These are phyloP conservation scores for Daldinia bambusicola DNA, from an alignment of 495 filamentous ascomycete genomes.

Conservation along the genomic window DNA sequence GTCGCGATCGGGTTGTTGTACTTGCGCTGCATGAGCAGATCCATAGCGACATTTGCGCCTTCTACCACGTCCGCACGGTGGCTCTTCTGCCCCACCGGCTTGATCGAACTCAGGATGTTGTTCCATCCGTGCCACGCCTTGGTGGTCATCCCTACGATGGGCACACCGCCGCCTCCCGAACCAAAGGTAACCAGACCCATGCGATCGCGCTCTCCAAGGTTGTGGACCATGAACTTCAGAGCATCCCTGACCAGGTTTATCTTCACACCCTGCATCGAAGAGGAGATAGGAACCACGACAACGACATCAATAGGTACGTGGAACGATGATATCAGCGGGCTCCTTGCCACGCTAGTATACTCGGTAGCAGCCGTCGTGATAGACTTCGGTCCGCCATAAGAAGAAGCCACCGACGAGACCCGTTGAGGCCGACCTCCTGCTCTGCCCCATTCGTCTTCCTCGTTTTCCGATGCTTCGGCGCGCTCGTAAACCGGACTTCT, in stretches of 20 bases:
- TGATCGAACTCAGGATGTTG: constrained; percentile 86
- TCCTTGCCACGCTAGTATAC: constrained; percentile 73
- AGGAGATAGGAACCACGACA: constrained; percentile 95
- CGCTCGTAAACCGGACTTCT: constrained; percentile 72
- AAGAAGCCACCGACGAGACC: constrained; percentile 83
- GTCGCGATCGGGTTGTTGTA: constrained; percentile 95
- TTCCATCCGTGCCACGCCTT: constrained; percentile 94
- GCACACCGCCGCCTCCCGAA: constrained; percentile 90
- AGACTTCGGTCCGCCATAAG: constrained; percentile 84
- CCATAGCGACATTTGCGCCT: constrained; percentile 98
- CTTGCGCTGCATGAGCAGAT: constrained; percentile 97
- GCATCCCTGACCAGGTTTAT: constrained; percentile 95
- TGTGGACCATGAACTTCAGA: constrained; percentile 90
- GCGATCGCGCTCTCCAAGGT: constrained; percentile 91
- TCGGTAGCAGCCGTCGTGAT: constrained; percentile 82
- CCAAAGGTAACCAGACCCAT: constrained; percentile 99
- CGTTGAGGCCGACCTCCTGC: constrained; percentile 76
- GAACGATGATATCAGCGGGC: constrained; percentile 67
- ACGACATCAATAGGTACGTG: constrained; percentile 97
- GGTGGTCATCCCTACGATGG: constrained; percentile 96
- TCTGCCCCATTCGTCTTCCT: constrained; percentile 91
- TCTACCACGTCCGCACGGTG: constrained; percentile 97
- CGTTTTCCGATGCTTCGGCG: constrained; percentile 78
- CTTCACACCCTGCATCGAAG: constrained; percentile 98
- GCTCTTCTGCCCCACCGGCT: constrained; percentile 95